Conservation (phyloP, 768 basidiomycete species). For the Chalciporus piperatus region DNA sequence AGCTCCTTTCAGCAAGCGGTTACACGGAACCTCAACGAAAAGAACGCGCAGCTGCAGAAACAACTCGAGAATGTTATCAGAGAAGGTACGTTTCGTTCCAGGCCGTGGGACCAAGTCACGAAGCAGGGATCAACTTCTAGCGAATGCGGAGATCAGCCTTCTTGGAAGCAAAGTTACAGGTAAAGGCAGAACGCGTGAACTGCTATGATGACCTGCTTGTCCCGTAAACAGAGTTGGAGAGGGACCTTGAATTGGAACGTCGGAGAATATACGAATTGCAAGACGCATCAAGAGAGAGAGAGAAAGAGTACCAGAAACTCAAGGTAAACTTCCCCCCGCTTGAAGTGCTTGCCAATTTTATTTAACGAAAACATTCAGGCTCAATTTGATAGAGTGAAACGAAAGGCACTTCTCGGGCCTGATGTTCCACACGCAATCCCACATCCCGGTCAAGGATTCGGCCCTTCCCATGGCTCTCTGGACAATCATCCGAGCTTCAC, state of each 20-base stretch:
- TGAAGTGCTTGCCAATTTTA: neutral
- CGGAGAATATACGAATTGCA: slow-evolving; percentile 72
- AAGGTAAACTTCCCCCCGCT: slow-evolving; percentile 45
- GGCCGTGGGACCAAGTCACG: neutral
- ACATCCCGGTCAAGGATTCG: slow-evolving; percentile 17
- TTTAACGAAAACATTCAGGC: slow-evolving; percentile 37
- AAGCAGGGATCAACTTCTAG: slow-evolving; percentile 34
- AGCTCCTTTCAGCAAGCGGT: slow-evolving; percentile 80
- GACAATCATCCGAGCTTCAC: slow-evolving; percentile 19
- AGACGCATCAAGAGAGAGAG: slow-evolving; percentile 70
- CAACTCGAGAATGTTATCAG: slow-evolving; percentile 81
- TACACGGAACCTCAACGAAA: slow-evolving; percentile 76
- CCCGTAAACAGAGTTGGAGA: slow-evolving; percentile 58
- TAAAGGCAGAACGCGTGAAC: slow-evolving; percentile 21
- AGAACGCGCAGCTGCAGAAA: slow-evolving; percentile 78
- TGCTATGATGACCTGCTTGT: slow-evolving; percentile 3
- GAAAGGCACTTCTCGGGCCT: slow-evolving; percentile 69
- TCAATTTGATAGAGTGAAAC: slow-evolving; percentile 81
- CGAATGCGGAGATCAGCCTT: slow-evolving; percentile 73
- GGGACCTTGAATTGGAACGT: slow-evolving; percentile 77
- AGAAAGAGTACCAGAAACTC: slow-evolving; percentile 85
- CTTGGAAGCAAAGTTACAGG: slow-evolving; percentile 68
- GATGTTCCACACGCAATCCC: slow-evolving; percentile 14
- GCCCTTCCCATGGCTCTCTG: slow-evolving; percentile 15
- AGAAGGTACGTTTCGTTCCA: slow-evolving; percentile 53